phyloP scores from a whole-genome alignment of 495 filamentous ascomycete species.

The Sphaerosporella brunnea region DNA sequence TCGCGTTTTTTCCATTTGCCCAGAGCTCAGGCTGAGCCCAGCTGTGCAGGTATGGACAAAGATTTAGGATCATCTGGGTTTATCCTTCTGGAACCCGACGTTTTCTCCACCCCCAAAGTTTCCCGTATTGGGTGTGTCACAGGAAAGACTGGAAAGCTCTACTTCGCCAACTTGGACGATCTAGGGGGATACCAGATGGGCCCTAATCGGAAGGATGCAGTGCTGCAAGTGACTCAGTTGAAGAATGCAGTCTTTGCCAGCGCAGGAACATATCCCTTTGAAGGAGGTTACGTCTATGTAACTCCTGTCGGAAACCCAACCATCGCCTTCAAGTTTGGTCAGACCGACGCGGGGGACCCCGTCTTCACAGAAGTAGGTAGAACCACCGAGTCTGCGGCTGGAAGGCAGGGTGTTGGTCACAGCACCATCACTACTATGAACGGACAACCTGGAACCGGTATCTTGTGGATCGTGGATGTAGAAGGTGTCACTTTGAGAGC shows the following conservation, averaged over 20 bases:
- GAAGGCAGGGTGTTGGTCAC: conserved; percentile 29
- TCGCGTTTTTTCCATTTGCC: conserved; percentile 26
- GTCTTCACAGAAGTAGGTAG: conserved; percentile 29
- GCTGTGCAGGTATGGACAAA: conserved; percentile 27
- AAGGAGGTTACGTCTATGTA: conserved; percentile 32
- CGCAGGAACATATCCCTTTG: conserved; percentile 29
- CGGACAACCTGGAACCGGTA: conserved; percentile 28
- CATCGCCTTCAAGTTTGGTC: conserved; percentile 28
- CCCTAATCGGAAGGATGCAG: conserved; percentile 25
- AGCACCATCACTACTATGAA: conserved; percentile 29
- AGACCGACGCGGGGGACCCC: conserved; percentile 23
- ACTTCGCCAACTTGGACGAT: conserved; percentile 25
- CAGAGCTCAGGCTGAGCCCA: too few species aligned
- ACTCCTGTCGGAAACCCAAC: conserved; percentile 28
- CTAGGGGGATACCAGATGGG: conserved; percentile 29
- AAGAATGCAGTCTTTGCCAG: conserved; percentile 28
- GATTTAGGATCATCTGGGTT: conserved; percentile 26
- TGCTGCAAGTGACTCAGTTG: conserved; percentile 26
- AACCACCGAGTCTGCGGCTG: conserved; percentile 24
- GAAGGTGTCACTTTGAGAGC: conserved; percentile 29
- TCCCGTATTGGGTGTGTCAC: conserved; percentile 24
- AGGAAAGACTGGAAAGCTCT: conserved; percentile 25
- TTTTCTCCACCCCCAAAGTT: conserved; percentile 28
- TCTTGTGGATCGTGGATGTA: conserved; percentile 30
- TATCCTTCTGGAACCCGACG: conserved; percentile 27